Conservation (phyloP, 768 basidiomycete genomes). For the Chalciporus sphaerocephalus region DNA sequence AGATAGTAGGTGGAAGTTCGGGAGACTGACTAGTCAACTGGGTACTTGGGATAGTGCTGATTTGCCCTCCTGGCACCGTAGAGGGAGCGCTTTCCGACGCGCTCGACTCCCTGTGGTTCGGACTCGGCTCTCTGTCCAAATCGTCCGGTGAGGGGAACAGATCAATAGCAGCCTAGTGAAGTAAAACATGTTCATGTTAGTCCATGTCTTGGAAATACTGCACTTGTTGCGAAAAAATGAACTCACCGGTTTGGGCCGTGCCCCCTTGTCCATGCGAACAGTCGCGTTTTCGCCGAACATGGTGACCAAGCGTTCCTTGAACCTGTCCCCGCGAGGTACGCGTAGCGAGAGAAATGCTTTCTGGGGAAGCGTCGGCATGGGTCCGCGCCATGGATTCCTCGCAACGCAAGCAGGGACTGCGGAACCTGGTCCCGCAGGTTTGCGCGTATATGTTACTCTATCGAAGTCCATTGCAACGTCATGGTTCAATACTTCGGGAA, state of each 20-base stretch:
- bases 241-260: conserved; percentile 22
- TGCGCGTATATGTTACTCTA: background rate
- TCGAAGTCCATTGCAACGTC: conserved; percentile 3
- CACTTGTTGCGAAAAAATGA: background rate
- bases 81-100: conserved; percentile 1
- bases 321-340: conserved; percentile 17
- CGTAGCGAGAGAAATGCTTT: conserved; percentile 8
- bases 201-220: background rate
- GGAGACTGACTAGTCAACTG: conserved; percentile 20
- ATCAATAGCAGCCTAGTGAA: conserved; percentile 13
- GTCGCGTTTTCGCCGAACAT: conserved; percentile 17
- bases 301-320: conserved; percentile 16
- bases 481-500: background rate
- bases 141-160: conserved; percentile 7
- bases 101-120: conserved; percentile 2
- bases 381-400: background rate
- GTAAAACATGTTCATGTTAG: background rate
- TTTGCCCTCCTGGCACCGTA: background rate
- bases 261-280: conserved; percentile 22
- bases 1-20: background rate
- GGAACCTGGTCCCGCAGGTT: background rate
- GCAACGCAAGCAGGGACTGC: background rate
- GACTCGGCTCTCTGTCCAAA: conserved; percentile 2
- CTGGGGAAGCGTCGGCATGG: background rate
- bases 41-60: conserved; percentile 13